These are phyloP conservation scores for Lipomyces yamanashiensis DNA, from an alignment of 805 yeast species.

Conservation along the genomic window DNA sequence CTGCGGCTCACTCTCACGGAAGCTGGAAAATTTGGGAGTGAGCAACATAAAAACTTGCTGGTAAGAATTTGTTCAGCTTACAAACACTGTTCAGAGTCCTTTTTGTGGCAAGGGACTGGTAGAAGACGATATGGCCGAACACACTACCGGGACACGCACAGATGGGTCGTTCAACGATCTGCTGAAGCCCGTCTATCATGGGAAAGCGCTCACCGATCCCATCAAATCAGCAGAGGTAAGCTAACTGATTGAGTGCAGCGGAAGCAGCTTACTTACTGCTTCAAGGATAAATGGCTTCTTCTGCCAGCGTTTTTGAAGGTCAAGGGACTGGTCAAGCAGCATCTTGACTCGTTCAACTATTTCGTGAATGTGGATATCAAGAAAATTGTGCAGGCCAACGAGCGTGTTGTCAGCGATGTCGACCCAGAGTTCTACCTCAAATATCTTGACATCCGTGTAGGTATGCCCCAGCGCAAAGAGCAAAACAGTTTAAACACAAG, in stretches of 20 bases:
- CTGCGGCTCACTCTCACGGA: constrained; percentile 17
- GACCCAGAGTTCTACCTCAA: constrained; percentile 96
- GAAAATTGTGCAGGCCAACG: constrained; percentile 90
- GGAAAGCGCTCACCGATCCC: constrained; percentile 84
- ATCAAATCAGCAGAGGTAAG: constrained; percentile 74
- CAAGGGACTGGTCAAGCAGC: constrained; percentile 96
- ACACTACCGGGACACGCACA: neutral
- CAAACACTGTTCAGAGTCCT: neutral
- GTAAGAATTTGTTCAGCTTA: neutral
- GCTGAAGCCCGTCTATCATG: constrained; percentile 79
- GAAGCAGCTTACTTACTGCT: neutral
- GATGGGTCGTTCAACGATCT: constrained; percentile 63
- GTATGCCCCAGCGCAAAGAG: constrained; percentile 53
- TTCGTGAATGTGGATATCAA: constrained; percentile 92
- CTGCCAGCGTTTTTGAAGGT: constrained; percentile 95
- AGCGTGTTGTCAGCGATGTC: constrained; percentile 85
- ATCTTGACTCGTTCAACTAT: constrained; percentile 95
- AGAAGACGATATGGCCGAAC: neutral
- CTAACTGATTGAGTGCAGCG: neutral
- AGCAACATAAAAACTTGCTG: constrained; percentile 4
- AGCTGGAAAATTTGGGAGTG: neutral
- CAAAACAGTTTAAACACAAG: constrained; percentile 42
- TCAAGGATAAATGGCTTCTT: constrained; percentile 87
- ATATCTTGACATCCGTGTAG: constrained; percentile 91
- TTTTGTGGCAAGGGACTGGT: too few relatives aligned